These are phyloP conservation scores for Trifolium pratense DNA, from an alignment of 306 rosid genomes.

Conservation along the genomic window DNA sequence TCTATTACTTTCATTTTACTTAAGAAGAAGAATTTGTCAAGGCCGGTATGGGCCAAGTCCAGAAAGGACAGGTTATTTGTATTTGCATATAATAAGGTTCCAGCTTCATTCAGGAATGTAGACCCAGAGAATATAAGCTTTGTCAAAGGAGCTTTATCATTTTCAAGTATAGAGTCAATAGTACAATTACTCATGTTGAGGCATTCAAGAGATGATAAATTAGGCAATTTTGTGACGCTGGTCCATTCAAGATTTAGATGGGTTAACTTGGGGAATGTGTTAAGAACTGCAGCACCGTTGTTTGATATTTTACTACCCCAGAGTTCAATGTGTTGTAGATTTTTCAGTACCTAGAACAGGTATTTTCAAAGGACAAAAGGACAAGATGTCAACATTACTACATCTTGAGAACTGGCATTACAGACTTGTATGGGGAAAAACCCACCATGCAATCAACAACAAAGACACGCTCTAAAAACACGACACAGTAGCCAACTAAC, in stretches of 20 bases:
- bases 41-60: conserved; percentile 67
- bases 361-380: conserved; percentile 18
- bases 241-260: conserved; percentile 90
- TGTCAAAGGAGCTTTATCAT: conserved; percentile 59
- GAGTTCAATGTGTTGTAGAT: conserved; percentile 76
- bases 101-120: conserved; percentile 60
- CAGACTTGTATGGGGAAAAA: background rate
- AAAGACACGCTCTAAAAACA: conserved; percentile 2
- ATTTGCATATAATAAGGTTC: conserved; percentile 55
- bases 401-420: conserved; percentile 26
- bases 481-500: background rate
- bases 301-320: conserved; percentile 93
- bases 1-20: conserved; percentile 60
- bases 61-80: conserved; percentile 56
- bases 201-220: conserved; percentile 61
- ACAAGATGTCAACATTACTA: conserved; percentile 13
- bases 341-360: conserved; percentile 64
- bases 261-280: conserved; percentile 65
- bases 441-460: background rate
- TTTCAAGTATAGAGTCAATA: conserved; percentile 65
- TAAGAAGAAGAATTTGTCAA: conserved; percentile 64
- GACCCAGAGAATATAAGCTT: conserved; percentile 77
- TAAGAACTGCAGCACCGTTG: conserved; percentile 68
- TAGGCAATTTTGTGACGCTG: conserved; percentile 70
- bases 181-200: conserved; percentile 85